Evolutionary conservation across 1,284 basidiomycete genomes (phyloP).

Genomic region (Sparassis latifolia): DNA sequence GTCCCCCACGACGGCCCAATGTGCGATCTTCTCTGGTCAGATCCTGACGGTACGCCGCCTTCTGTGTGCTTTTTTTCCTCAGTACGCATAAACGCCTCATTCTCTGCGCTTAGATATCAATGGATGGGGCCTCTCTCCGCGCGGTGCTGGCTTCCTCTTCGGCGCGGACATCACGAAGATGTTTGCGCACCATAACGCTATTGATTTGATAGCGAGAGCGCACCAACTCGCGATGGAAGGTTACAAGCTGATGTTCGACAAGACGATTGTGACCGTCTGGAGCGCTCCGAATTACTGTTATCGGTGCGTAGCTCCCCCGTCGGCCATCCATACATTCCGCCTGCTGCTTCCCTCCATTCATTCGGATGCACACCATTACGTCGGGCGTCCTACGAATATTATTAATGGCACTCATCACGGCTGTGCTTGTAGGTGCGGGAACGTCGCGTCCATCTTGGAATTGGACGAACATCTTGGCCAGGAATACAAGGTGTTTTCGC

Average conservation of each 20-base stretch:
- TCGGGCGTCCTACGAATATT: neutral
- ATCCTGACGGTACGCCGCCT: conserved; percentile 76
- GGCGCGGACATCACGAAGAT: conserved; percentile 87
- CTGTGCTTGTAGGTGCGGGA: conserved; percentile 66
- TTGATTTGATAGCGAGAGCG: conserved; percentile 93
- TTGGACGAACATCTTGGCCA: conserved; percentile 87
- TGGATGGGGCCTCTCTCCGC: conserved; percentile 95
- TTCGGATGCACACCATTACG: neutral
- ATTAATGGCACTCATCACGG: neutral
- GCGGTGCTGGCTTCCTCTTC: conserved; percentile 94
- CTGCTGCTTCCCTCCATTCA: neutral
- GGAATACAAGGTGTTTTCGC: conserved; percentile 87
- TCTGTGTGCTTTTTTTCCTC: neutral
- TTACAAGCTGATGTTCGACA: conserved; percentile 97
- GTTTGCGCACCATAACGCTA: conserved; percentile 88
- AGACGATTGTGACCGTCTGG: conserved; percentile 96
- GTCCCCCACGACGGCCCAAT: conserved; percentile 99
- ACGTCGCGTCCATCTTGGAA: conserved; percentile 90
- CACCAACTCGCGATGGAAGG: conserved; percentile 99
- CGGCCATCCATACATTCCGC: neutral
- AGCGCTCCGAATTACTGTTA: conserved; percentile 99
- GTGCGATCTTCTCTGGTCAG: conserved; percentile 98
- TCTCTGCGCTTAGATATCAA: conserved; percentile 55
- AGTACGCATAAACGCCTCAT: neutral
- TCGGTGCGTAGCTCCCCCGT: conserved; percentile 45